Evolutionary conservation across 2,329 filamentous ascomycete genomes (phyloP), one percentile per base, ranked within the genome.

Genomic region (Neonectria neomacrospora): DNA sequence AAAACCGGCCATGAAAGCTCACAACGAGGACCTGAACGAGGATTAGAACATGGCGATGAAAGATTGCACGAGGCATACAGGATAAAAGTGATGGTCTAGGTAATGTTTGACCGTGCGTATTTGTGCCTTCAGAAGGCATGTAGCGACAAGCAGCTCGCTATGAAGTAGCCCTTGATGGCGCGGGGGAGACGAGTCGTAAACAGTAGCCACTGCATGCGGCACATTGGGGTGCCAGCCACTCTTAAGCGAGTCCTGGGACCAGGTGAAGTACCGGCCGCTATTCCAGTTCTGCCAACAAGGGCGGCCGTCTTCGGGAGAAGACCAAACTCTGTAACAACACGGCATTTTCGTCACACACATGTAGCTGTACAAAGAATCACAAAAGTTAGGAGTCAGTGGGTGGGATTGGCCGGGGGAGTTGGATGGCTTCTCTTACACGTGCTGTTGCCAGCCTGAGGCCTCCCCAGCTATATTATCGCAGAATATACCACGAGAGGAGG

Each of bases 1-100:
- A 63, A 22, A 61, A 67, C 6, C 50, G 53, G 11, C 14, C 61
- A 16, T 64, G n/a, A 28, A 65, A 65, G 30, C 64, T 60, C 6
- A 61, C 10, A 8, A 67, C 41, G 5, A 67, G 39, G n/a, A 61
- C 53, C 66, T 68, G 12, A 11, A 45, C 7, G 10, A 7, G 3
- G 2, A 28, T 57, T 30, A 51, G 42, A 34, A 23, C 5, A 18
- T 16, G 37, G 14, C n/a, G 34, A 5, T 6, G 16, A n/a, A 12
- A 16, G 18, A 9, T n/a, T 8, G 8, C 3, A 6, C n/a, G 16
- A 22, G 20, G 1, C 54, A 9, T 8, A 48, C 48, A 32, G 47
- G 56, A 23, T 32, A 61, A 16, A 53, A 22, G n/a, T 41, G n/a
- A 41, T 41, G 37, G 37, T 41, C 37, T 9, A 41, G 37, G 37